phyloP scores from a whole-genome alignment of 805 yeast species.

The Monosporozyma solicola region DNA sequence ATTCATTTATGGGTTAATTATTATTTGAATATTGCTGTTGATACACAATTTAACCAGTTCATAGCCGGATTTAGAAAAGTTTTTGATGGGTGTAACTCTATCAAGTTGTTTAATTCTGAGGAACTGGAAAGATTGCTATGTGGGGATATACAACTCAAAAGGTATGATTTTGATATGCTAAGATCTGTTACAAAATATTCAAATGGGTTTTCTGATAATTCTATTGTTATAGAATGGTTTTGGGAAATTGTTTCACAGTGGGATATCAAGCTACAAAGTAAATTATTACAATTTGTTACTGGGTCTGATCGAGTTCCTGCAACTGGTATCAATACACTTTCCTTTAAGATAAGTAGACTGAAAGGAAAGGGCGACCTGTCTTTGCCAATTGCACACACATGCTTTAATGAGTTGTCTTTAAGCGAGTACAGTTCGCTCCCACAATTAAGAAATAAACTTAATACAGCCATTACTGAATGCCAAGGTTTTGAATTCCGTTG shows the following conservation, averaged over 20 bases:
- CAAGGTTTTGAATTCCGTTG: constrained; percentile 70
- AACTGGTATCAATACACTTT: constrained; percentile 72
- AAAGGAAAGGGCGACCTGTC: constrained; percentile 36
- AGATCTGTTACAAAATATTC: constrained; percentile 64
- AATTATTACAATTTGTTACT: constrained; percentile 66
- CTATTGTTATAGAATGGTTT: constrained; percentile 60
- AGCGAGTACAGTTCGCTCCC: constrained; percentile 52
- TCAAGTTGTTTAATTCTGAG: constrained; percentile 69
- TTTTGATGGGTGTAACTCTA: constrained; percentile 63
- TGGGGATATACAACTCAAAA: constrained; percentile 53
- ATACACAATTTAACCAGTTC: constrained; percentile 48
- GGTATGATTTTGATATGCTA: constrained; percentile 53
- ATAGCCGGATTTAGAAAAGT: constrained; percentile 65
- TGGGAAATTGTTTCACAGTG: constrained; percentile 52
- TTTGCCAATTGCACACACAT: constrained; percentile 85
- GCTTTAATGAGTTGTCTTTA: constrained; percentile 82
- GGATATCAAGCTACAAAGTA: constrained; percentile 48
- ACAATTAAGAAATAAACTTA: constrained; percentile 49
- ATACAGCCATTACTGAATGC: constrained; percentile 65
- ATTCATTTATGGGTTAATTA: constrained; percentile 55
- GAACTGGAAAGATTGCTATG: constrained; percentile 74
- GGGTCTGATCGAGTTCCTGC: constrained; percentile 93
- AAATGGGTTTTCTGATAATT: constrained; percentile 44
- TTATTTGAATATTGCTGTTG: constrained; percentile 48
- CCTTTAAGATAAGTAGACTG: constrained; percentile 56